Conservation (phyloP, 176 grass and related monocot genomes). For the Saccharum officinarum region DNA sequence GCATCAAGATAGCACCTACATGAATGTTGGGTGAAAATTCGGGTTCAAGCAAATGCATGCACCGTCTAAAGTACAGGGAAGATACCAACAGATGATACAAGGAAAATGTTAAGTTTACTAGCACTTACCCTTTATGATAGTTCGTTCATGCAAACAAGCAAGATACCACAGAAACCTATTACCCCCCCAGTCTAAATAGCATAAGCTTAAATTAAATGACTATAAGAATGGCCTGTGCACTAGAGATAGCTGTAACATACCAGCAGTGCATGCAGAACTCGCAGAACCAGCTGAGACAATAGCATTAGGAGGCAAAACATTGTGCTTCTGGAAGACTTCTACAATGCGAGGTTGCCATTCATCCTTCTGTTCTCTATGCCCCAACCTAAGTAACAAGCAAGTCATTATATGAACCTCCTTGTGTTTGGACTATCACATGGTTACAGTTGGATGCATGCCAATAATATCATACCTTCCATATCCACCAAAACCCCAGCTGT, state of each 20-base stretch:
- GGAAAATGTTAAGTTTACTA: background rate
- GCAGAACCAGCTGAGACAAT: conserved; percentile 80
- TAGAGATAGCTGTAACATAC: conserved; percentile 42
- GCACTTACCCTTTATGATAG: background rate
- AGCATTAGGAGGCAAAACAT: conserved; percentile 84
- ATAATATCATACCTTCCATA: conserved; percentile 79
- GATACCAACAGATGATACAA: conserved; percentile 15
- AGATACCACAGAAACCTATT: conserved; percentile 8
- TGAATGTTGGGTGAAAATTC: background rate
- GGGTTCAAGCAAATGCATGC: background rate
- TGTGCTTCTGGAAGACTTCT: conserved; percentile 84
- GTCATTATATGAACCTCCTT: background rate
- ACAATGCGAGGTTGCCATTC: conserved; percentile 90
- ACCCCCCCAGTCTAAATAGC: background rate
- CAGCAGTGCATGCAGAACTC: conserved; percentile 90
- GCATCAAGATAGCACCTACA: background rate
- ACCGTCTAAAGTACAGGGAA: background rate
- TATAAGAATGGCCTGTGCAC: conserved; percentile 4
- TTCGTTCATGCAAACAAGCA: conserved; percentile 9
- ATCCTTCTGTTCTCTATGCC: conserved; percentile 97
- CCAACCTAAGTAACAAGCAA: conserved; percentile 66
- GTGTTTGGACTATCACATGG: background rate
- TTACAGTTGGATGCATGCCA: background rate
- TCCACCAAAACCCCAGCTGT: conserved; percentile 95
- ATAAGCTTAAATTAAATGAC: conserved; percentile 14